Percentiles rank a stretch among this genome's conserved stretches.
phyloP scores from a whole-genome alignment of 768 basidiomycete genomes.

The Cystobasidium ongulense region DNA sequence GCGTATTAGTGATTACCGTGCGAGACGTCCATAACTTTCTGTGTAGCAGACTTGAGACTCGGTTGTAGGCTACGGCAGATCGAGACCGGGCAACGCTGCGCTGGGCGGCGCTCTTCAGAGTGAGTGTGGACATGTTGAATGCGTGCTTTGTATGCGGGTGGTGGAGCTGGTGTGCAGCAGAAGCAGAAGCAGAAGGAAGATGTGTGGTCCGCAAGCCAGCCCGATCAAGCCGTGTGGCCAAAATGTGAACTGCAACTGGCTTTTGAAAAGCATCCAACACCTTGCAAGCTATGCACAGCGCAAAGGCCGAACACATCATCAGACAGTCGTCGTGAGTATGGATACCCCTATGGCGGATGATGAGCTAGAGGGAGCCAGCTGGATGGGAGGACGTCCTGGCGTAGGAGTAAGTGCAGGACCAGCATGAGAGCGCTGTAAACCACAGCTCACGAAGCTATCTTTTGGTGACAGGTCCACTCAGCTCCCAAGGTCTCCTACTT shows the following conservation, averaged over 20 bases:
- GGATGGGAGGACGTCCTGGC: conserved; percentile 14
- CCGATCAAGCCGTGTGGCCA: not conserved
- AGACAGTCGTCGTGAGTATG: not conserved
- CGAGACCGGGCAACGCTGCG: not conserved
- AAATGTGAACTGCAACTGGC: not conserved
- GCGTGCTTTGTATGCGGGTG: not conserved
- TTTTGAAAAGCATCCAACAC: not conserved
- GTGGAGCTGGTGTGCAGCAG: too few relatives aligned
- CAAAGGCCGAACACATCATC: not conserved
- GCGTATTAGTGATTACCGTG: not conserved
- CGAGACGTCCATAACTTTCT: conserved; percentile 17
- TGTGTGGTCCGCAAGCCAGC: too few relatives aligned
- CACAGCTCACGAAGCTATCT: too few relatives aligned
- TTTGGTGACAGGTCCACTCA: conserved; percentile 43
- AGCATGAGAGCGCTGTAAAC: not conserved
- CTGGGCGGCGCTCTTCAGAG: not conserved
- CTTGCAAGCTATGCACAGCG: not conserved
- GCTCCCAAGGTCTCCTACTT: conserved; percentile 91
- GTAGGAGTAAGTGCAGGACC: conserved; percentile 2
- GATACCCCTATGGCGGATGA: conserved; percentile 8
- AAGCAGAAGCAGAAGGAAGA: too few relatives aligned
- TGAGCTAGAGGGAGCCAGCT: conserved; percentile 24
- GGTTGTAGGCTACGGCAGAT: not conserved
- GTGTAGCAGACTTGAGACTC: not conserved
- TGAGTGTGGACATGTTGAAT: not conserved